phyloP scores from a whole-genome alignment of 345 rosid genomes.

The Lepidium africanum region DNA sequence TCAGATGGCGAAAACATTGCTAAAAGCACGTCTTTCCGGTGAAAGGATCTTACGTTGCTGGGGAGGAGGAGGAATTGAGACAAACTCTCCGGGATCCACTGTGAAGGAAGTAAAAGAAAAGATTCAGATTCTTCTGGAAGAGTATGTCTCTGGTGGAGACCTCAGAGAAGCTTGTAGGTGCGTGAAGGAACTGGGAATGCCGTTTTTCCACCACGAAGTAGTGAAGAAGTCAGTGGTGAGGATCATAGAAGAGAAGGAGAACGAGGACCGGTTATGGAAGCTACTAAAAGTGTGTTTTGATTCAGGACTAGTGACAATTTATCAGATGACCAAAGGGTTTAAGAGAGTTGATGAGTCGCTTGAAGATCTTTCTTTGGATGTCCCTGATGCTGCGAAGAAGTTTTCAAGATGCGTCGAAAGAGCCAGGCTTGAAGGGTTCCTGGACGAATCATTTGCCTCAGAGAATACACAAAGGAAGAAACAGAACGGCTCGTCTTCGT shows the following conservation, averaged over 20 bases:
- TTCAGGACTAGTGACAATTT: conserved; percentile 61
- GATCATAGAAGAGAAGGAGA: conserved; percentile 54
- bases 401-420: conserved; percentile 41
- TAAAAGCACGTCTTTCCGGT: conserved; percentile 68
- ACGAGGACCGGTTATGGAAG: conserved; percentile 47
- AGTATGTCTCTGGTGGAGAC: conserved; percentile 74
- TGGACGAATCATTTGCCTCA: conserved; percentile 50
- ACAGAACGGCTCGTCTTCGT: conserved; percentile 35
- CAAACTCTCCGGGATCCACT: conserved; percentile 49
- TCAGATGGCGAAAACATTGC: conserved; percentile 65
- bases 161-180: conserved; percentile 64
- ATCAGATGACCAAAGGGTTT: conserved; percentile 81
- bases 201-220: conserved; percentile 82
- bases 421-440: conserved; percentile 64
- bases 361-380: conserved; percentile 75
- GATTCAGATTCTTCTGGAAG: conserved; percentile 64
- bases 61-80: conserved; percentile 63
- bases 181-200: conserved; percentile 78
- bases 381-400: conserved; percentile 64
- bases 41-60: conserved; percentile 80
- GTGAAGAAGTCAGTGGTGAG: conserved; percentile 64
- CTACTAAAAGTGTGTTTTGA: conserved; percentile 48
- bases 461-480: conserved; percentile 1
- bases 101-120: conserved; percentile 71
- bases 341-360: conserved; percentile 55